Conservation (phyloP, 148 eudicot genomes). For the Chenopodium suecicum region DNA sequence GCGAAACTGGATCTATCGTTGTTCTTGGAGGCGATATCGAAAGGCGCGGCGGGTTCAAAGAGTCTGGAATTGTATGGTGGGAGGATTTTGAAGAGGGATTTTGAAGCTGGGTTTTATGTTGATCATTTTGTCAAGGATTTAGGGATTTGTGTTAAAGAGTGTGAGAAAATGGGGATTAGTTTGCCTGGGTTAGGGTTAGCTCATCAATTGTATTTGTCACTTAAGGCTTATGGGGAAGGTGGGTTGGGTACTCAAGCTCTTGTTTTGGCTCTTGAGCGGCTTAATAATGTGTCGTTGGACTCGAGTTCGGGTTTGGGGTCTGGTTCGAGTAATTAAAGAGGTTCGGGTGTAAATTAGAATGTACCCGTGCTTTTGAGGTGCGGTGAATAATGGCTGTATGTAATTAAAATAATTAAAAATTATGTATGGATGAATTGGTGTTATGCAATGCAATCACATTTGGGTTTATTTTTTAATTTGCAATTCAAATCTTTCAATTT, state of each 20-base stretch:
- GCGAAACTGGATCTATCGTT: conserved; percentile 44
- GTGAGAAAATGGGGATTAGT: conserved; percentile 82
- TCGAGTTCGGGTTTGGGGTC: background rate
- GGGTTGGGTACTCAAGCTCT: conserved; percentile 90
- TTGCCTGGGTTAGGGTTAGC: conserved; percentile 91
- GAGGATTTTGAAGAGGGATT: conserved; percentile 75
- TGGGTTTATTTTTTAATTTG: background rate
- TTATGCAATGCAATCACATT: background rate
- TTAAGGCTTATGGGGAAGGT: conserved; percentile 93
- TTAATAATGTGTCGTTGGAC: conserved; percentile 66
- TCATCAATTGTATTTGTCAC: conserved; percentile 78
- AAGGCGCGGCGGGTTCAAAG: conserved; percentile 86
- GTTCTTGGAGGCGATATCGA: conserved; percentile 64
- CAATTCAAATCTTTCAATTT: background rate
- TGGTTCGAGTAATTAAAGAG: too few relatives aligned
- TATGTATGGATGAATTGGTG: background rate
- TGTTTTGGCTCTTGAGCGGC: conserved; percentile 75
- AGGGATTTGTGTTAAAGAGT: conserved; percentile 90
- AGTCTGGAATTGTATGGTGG: conserved; percentile 73
- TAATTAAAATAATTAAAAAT: background rate
- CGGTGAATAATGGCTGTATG: too few relatives aligned
- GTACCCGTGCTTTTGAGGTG: too few relatives aligned
- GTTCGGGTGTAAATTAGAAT: too few relatives aligned
- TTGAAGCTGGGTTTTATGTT: conserved; percentile 78
- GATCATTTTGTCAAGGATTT: conserved; percentile 94